These are phyloP conservation scores for Talaromyces borbonicus DNA, from an alignment of 495 filamentous ascomycete genomes.

Conservation along the genomic window DNA sequence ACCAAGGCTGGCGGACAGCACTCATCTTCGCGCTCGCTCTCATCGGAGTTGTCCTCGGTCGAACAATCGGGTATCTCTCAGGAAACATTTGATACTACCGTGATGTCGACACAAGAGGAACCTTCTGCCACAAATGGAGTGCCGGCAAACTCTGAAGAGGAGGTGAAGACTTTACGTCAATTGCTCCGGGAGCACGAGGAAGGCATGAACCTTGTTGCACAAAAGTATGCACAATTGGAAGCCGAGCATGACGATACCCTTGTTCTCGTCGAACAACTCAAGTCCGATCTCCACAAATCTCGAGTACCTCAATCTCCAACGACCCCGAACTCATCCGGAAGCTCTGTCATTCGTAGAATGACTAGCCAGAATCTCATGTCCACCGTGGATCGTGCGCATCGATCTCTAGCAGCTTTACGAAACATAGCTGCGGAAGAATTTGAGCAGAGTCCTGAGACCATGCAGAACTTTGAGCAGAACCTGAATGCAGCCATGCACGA, in stretches of 20 bases:
- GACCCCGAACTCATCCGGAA: constrained; percentile 31
- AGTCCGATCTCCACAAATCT: constrained; percentile 70
- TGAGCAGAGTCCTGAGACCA: constrained; percentile 65
- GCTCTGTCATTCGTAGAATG: constrained; percentile 70
- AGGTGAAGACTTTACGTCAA: constrained; percentile 60
- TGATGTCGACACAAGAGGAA: constrained; percentile 24
- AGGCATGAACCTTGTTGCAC: constrained; percentile 56
- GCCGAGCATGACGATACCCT: constrained; percentile 71
- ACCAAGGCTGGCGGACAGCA: constrained; percentile 67
- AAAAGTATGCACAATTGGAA: constrained; percentile 74
- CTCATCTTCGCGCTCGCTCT: constrained; percentile 89
- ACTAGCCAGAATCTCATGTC: constrained; percentile 82
- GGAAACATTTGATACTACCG: constrained; percentile 49
- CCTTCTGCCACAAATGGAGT: constrained; percentile 17
- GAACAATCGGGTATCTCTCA: constrained; percentile 67
- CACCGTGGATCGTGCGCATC: constrained; percentile 80
- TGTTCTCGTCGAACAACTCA: constrained; percentile 78
- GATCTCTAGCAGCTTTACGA: constrained; percentile 80
- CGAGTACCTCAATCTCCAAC: constrained; percentile 57
- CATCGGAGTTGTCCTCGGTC: constrained; percentile 90
- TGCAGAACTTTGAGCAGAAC: constrained; percentile 90
- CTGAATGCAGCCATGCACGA: constrained; percentile 90
- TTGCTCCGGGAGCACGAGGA: constrained; percentile 68
- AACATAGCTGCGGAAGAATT: constrained; percentile 83
- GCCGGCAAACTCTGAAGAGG: constrained; percentile 29